phyloP scores from a whole-genome alignment of 164 flowering plant genomes.

The Protea cynaroides region DNA sequence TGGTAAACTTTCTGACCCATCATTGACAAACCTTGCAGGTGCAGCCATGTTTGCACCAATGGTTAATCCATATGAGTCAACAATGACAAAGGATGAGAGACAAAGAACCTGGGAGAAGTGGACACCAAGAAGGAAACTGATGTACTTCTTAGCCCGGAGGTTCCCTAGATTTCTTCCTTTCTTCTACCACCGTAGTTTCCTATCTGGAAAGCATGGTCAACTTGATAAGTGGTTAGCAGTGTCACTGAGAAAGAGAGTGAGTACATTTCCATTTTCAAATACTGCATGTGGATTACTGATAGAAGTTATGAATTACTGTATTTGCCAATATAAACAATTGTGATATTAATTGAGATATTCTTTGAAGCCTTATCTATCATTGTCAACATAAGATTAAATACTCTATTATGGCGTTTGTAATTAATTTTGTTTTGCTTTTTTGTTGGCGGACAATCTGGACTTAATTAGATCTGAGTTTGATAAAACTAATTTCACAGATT shows the following conservation, averaged over 20 bases:
- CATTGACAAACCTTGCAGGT: conserved; percentile 44
- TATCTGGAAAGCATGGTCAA: conserved; percentile 73
- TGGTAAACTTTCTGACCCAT: background rate
- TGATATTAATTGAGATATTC: background rate
- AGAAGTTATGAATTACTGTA: no score
- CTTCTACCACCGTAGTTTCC: conserved; percentile 63
- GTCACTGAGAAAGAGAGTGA: conserved; percentile 58
- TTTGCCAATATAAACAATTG: background rate
- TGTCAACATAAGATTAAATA: background rate
- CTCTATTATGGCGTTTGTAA: background rate
- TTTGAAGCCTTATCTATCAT: no score
- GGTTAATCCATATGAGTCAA: conserved; percentile 78
- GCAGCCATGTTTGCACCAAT: conserved; percentile 82
- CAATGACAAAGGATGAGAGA: conserved; percentile 82
- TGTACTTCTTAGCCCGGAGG: conserved; percentile 67
- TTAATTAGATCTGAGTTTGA: no score
- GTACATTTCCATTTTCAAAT: conserved; percentile 4
- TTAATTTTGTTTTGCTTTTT: background rate
- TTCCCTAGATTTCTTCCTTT: conserved; percentile 60
- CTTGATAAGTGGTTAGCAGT: conserved; percentile 68
- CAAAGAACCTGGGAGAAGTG: conserved; percentile 66
- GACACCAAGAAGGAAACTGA: conserved; percentile 57
- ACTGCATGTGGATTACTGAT: background rate
- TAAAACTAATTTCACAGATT: background rate
- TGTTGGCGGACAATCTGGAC: no score